Percentiles rank a stretch among this genome's conserved stretches.
These are phyloP conservation scores for Porodaedalea pini DNA, from an alignment of 1,284 basidiomycete genomes.

Conservation along the genomic window DNA sequence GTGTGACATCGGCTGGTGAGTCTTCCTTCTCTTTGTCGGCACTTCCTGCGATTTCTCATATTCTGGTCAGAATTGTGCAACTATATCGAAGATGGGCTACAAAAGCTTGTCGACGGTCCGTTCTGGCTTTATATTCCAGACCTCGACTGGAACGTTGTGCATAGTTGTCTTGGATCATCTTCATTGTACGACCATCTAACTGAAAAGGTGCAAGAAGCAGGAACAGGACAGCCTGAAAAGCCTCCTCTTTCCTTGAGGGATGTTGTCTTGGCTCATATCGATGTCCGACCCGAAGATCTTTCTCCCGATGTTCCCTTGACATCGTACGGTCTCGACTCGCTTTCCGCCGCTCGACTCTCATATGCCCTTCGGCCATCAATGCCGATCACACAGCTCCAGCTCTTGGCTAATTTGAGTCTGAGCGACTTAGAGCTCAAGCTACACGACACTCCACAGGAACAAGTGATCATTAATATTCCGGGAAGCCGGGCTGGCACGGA, in stretches of 20 bases:
- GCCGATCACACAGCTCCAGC: constrained; percentile 35
- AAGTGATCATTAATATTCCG: neutral
- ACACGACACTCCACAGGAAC: constrained; percentile 4
- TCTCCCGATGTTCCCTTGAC: constrained; percentile 37
- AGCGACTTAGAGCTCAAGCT: constrained; percentile 23
- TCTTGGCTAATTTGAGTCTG: constrained; percentile 34
- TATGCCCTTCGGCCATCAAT: constrained; percentile 32
- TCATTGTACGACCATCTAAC: constrained; percentile 28
- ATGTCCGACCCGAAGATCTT: constrained; percentile 34
- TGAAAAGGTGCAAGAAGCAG: neutral
- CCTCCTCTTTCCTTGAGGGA: constrained; percentile 11
- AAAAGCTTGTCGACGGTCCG: constrained; percentile 24
- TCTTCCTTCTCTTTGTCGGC: neutral
- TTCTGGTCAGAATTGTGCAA: constrained; percentile 30
- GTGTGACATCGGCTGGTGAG: constrained; percentile 31
- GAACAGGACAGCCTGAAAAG: neutral
- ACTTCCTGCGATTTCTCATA: neutral
- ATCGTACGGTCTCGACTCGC: constrained; percentile 40
- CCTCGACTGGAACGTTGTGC: constrained; percentile 31
- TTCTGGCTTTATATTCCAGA: constrained; percentile 33
- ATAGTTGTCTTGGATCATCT: constrained; percentile 26
- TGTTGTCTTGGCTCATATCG: constrained; percentile 28
- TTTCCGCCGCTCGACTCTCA: constrained; percentile 36
- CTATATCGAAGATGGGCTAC: constrained; percentile 32
- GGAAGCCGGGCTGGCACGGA: neutral